Evolutionary conservation across 345 rosid genomes (phyloP).

Genomic region (Toxicodendron radicans): DNA sequence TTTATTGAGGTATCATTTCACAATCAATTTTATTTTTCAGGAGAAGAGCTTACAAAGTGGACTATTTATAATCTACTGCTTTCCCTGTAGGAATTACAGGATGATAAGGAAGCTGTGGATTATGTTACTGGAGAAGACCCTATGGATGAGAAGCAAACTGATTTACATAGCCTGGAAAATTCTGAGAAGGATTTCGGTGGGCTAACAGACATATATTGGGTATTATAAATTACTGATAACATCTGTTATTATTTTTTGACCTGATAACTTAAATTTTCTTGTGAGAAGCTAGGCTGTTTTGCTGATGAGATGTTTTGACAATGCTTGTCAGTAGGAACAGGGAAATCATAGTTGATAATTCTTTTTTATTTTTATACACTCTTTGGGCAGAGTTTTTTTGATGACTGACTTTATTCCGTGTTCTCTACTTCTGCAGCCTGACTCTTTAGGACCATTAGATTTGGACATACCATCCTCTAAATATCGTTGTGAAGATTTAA

Average conservation of each 20-base stretch:
- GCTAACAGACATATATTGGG: slow-evolving; percentile 84
- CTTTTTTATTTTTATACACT: background rate
- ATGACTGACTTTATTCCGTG: slow-evolving; percentile 17
- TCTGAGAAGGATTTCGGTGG: slow-evolving; percentile 50
- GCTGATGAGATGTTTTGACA: background rate
- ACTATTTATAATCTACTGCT: slow-evolving; percentile 9
- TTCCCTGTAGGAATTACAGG: slow-evolving; percentile 44
- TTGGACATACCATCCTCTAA: slow-evolving; percentile 65
- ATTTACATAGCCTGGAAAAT: slow-evolving; percentile 38
- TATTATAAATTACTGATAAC: slow-evolving; percentile 19
- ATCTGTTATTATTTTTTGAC: background rate
- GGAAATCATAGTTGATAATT: background rate
- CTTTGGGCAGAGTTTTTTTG: background rate
- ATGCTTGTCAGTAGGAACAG: too few relatives aligned
- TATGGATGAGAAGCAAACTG: slow-evolving; percentile 42
- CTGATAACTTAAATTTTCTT: background rate
- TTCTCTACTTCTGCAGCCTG: slow-evolving; percentile 60
- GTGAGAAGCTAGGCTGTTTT: background rate
- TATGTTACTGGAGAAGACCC: slow-evolving; percentile 41
- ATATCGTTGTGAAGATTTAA: slow-evolving; percentile 65
- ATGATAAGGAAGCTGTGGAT: slow-evolving; percentile 31
- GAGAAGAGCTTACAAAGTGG: background rate
- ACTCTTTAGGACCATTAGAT: slow-evolving; percentile 84
- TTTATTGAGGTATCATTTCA: slow-evolving; percentile 43
- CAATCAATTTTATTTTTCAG: background rate